Evolutionary conservation across 2,329 filamentous ascomycete species (phyloP), one percentile per base, ranked within the genome.

Genomic region (Fusarium sterilihyphosum): DNA sequence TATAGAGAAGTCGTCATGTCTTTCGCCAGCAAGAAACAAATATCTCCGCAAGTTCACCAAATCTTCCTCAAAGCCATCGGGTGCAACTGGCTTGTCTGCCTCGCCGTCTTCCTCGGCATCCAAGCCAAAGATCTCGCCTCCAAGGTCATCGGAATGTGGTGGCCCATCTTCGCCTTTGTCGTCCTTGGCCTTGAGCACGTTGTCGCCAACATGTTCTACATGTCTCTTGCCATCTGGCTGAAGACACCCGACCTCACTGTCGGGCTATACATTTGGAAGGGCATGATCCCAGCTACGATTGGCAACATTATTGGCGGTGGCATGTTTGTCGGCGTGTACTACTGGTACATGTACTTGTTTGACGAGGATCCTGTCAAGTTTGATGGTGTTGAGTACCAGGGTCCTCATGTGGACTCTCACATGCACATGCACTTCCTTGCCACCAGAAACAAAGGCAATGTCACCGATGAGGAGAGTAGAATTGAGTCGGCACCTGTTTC

Each of bases 31-130:
- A 82, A 83, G 24, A 90, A 90, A 71, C 85, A 85, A 69, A 78
- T 88, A 16, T 82, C 79, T 0, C 87, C 88, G 0, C 73, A 82
- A 6, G 88, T 87, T 81, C 85, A 88, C 57, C 83, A 86, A 64
- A 87, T 90, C 58, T 88, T 90, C 75, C 79, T 90, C 2, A 83
- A 86, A 47, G 88, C 81, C 3, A 88, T 90, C 50, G 86, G 88
- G 9, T 87, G 85, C 73, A 90, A 90, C 79, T 90, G 88, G 88
- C 84, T 91, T 1, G 88, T 90, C 6, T 89, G 87, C 65, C 80
- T 90, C 33, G 87, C 86, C 2, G 85, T 86, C 50, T 90, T 83
- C 67, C 80, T 87, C 14, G 83, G 82, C 5, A 80, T 86, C 8
- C 85, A 86, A 64, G 86, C 85, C 10, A 84, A 86, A 6, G 88